phyloP scores from a whole-genome alignment of 2,329 filamentous ascomycete genomes.

The Alternaria brassicae region DNA sequence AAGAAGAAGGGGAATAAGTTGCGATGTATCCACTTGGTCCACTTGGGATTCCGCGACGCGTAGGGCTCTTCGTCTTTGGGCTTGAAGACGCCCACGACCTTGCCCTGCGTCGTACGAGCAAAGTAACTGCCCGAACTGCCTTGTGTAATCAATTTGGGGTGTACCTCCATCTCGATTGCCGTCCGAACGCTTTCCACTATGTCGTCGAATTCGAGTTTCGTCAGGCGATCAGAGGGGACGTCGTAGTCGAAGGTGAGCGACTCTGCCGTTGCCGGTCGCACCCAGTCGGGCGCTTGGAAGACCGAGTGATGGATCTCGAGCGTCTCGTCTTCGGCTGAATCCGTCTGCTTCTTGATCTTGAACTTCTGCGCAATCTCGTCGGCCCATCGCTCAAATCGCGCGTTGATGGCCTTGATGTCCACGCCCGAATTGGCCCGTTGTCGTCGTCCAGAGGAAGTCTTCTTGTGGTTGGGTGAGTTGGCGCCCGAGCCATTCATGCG shows the following conservation, averaged over 20 bases:
- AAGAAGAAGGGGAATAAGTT: constrained; percentile 98
- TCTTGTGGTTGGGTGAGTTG: constrained; percentile 42
- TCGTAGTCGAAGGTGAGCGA: constrained; percentile 66
- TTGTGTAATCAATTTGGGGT: constrained; percentile 95
- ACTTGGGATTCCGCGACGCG: constrained; percentile 95
- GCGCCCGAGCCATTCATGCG: constrained; percentile 47
- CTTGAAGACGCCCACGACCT: constrained; percentile 97
- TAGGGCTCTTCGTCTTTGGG: constrained; percentile 99
- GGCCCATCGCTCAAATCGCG: constrained; percentile 91
- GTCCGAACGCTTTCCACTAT: constrained; percentile 88
- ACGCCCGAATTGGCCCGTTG: constrained; percentile 83
- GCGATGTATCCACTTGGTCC: constrained; percentile 99
- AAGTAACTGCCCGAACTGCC: constrained; percentile 99
- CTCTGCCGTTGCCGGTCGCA: constrained; percentile 80
- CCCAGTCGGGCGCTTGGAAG: constrained; percentile 89
- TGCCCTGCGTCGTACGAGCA: constrained; percentile 87
- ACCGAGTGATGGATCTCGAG: constrained; percentile 97
- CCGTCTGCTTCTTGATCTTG: constrained; percentile 81
- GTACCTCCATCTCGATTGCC: constrained; percentile 88
- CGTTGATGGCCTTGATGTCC: constrained; percentile 98
- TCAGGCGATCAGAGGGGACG: constrained; percentile 71
- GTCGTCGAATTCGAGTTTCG: constrained; percentile 81
- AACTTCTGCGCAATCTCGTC: constrained; percentile 98
- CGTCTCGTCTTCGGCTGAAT: constrained; percentile 76
- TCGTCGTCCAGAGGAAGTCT: constrained; percentile 50